Evolutionary conservation across 441 rosid genomes (phyloP), one percentile per base, ranked within the genome.

Genomic region (Omphalea diandra): DNA sequence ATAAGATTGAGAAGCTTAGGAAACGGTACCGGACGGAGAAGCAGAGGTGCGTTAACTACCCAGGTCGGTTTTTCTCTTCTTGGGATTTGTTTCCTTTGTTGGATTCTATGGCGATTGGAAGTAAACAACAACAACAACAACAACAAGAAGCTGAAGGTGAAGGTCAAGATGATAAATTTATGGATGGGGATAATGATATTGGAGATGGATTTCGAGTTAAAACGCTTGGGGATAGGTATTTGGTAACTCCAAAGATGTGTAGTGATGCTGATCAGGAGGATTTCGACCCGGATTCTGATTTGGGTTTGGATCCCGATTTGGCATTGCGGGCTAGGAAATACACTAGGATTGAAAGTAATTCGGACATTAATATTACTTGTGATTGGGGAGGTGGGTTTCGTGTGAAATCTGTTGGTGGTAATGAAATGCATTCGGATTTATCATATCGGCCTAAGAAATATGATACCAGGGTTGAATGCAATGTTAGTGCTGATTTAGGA

Each of bases 1-100:
- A 93, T 75, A 90, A 93, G 89, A 89, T 93, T 88, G 97, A 93
- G 91, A 93, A 93, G 83, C 90, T 90, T 1, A 82, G 97, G 63
- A 87, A 90, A 73, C 83, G 97, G 69, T 90, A 89, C 46, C 86
- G 98, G 0, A 79, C 90, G 5, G 98, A 90, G 89, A 87, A 89
- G 68, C 96, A 89, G 82, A 75, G 96, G 36, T 86, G 88, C 43
- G 85, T 85, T 83, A 89, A 35, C 79, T 85, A 69, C 93, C 98
- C 12, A 82, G 85, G 63, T 79, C 91, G 54, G 63, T 93, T 89
- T 65, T 72, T 80, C 8, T 89, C 98, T 8, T 90, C 96, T 18
- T 93, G 98, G 98, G 89, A 85, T 1, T 91, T 87, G 77, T 93
- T 83, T 74, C 84, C 83, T 77, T 76, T 84, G 41, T 87, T 93